Evolutionary conservation across 306 rosid species (phyloP).

Genomic region (Ammopiptanthus mongolicus): DNA sequence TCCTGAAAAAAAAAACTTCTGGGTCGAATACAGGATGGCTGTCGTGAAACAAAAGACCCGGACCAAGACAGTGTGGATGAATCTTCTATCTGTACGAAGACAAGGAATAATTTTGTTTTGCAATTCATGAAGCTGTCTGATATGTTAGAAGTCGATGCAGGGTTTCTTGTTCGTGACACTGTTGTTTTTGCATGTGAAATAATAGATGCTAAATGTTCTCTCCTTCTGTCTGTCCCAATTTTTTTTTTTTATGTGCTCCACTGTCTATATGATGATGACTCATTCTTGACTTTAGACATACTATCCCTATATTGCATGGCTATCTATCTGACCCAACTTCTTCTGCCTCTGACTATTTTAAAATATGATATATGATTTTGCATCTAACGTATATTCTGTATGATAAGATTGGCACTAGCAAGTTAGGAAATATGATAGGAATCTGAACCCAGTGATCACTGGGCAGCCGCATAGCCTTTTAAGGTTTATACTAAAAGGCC

Average conservation of each 20-base stretch:
- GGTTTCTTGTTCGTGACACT: constrained; percentile 87
- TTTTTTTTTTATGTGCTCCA: too few relatives aligned
- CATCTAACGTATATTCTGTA: constrained; percentile 20
- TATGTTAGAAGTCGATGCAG: constrained; percentile 93
- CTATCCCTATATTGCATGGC: background rate
- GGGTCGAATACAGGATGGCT: constrained; percentile 97
- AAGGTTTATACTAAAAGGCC: too few relatives aligned
- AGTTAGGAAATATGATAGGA: constrained; percentile 1
- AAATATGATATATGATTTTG: constrained; percentile 19
- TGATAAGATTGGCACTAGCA: constrained; percentile 22
- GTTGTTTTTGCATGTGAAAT: constrained; percentile 97
- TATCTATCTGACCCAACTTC: constrained; percentile 1
- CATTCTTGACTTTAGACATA: constrained; percentile 19
- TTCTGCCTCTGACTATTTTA: constrained; percentile 14
- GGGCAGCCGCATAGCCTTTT: too few relatives aligned
- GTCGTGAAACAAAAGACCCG: constrained; percentile 92
- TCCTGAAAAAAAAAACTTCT: constrained; percentile 84
- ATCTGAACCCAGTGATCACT: too few relatives aligned
- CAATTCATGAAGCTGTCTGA: constrained; percentile 99
- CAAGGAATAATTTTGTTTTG: constrained; percentile 97
- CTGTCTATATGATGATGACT: background rate
- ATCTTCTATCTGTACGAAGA: constrained; percentile 95
- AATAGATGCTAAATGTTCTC: constrained; percentile 9
- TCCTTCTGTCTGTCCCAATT: background rate
- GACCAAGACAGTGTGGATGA: constrained; percentile 92